phyloP scores from a whole-genome alignment of 495 filamentous ascomycete species.

The Darksidea phi region DNA sequence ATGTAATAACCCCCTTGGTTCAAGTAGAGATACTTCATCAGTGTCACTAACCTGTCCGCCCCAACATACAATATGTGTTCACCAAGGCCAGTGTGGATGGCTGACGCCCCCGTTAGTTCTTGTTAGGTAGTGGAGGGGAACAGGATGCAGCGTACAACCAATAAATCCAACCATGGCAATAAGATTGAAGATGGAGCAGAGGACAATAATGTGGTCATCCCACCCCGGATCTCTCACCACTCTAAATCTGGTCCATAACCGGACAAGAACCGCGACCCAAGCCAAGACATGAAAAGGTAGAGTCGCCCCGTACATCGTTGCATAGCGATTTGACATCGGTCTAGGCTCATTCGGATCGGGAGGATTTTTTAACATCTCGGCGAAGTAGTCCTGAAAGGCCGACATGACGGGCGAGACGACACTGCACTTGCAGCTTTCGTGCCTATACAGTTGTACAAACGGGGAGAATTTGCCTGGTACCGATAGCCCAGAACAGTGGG shows the following conservation, averaged over 20 bases:
- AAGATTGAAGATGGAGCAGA: constrained; percentile 4
- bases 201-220: constrained; percentile 21
- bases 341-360: constrained; percentile 10
- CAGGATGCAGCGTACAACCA: constrained; percentile 1
- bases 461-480: too few relatives aligned
- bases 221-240: constrained; percentile 16
- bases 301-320: constrained; percentile 6
- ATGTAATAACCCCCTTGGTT: not conserved
- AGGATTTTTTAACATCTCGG: constrained; percentile 13
- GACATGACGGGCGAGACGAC: not conserved
- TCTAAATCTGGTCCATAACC: constrained; percentile 16
- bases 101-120: not conserved
- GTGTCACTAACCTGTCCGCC: not conserved
- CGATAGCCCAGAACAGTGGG: too few relatives aligned
- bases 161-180: constrained; percentile 1
- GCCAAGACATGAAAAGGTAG: constrained; percentile 12
- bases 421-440: not conserved
- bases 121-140: not conserved
- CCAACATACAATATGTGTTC: constrained; percentile 5
- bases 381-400: not conserved
- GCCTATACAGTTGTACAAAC: not conserved
- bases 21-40: constrained; percentile 13
- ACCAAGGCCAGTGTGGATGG: not conserved
- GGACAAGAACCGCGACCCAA: not conserved
- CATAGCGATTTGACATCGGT: constrained; percentile 5